A percentile compares a stretch with the other conserved stretches of the same genome.
These are phyloP conservation scores for Paramecium primaurelia DNA, from an alignment of 73 alveolate species.

Conservation along the genomic window DNA sequence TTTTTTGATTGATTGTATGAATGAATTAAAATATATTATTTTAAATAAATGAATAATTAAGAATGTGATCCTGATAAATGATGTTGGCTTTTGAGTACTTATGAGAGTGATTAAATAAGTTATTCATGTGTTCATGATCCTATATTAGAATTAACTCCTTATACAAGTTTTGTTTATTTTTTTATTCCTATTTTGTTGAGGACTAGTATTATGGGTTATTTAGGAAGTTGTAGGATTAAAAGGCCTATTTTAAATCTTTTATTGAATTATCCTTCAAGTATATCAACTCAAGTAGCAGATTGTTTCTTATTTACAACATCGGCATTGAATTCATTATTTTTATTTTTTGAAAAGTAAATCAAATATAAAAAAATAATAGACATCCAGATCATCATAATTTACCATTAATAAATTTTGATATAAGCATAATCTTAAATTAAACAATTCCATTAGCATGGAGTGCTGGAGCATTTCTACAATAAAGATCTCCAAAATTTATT, in stretches of 20 bases:
- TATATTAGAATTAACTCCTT: neutral
- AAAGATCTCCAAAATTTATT: neutral
- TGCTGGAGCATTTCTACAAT: neutral
- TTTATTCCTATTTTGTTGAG: neutral
- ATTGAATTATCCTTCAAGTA: neutral
- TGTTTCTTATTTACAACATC: neutral
- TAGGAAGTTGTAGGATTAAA: conserved; percentile 4
- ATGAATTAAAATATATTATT: no score
- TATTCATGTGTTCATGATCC: conserved; percentile 15
- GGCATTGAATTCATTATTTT: neutral
- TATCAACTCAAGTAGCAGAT: neutral
- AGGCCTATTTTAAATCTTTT: neutral
- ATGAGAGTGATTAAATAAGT: neutral
- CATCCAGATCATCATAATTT: neutral
- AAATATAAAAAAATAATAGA: neutral
- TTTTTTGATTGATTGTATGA: no score
- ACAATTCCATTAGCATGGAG: neutral
- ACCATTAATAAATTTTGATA: neutral
- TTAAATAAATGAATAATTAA: neutral
- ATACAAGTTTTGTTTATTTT: neutral
- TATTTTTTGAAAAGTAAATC: neutral
- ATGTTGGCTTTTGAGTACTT: neutral
- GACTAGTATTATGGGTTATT: neutral
- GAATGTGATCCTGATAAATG: neutral
- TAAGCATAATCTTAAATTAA: neutral